Conservation (phyloP, 202 grass and related monocot species). For the Digitaria exilis region DNA sequence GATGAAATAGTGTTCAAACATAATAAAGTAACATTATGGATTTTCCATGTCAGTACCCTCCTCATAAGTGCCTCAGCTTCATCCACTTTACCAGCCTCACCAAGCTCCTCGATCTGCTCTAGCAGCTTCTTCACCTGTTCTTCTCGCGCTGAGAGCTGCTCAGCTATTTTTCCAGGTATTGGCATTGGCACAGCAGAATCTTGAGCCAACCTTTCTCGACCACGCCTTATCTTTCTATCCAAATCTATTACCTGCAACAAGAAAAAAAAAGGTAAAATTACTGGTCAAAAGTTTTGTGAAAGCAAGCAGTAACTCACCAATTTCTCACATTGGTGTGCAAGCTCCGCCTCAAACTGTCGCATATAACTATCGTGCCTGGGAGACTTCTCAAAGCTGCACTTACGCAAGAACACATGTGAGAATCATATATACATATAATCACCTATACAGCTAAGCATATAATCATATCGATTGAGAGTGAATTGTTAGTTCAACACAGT, state of each 20-base stretch:
- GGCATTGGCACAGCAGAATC: slow-evolving; percentile 60
- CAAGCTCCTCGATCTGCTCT: slow-evolving; percentile 87
- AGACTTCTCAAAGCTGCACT: slow-evolving; percentile 86
- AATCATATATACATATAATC: slow-evolving; percentile 10
- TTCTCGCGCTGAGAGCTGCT: slow-evolving; percentile 70
- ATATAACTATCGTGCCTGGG: slow-evolving; percentile 70
- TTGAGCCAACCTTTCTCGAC: slow-evolving; percentile 76
- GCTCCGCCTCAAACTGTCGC: slow-evolving; percentile 80
- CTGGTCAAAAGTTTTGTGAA: neutral
- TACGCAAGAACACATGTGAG: slow-evolving; percentile 14
- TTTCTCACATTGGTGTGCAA: slow-evolving; percentile 92
- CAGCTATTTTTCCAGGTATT: slow-evolving; percentile 59
- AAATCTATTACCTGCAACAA: slow-evolving; percentile 75
- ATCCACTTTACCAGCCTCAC: slow-evolving; percentile 89
- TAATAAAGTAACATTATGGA: neutral
- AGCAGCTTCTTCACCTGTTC: slow-evolving; percentile 88
- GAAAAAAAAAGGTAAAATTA: slow-evolving; percentile 22
- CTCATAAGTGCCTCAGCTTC: slow-evolving; percentile 95
- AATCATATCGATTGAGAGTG: neutral
- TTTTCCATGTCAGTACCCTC: slow-evolving; percentile 45
- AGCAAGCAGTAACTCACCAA: slow-evolving; percentile 58
- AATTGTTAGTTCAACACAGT: neutral
- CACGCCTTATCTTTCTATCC: slow-evolving; percentile 88
- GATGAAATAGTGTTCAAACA: slow-evolving; percentile 1
- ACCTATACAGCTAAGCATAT: neutral